Conservation (phyloP, 306 rosid species). For the Vigna trinervia region DNA sequence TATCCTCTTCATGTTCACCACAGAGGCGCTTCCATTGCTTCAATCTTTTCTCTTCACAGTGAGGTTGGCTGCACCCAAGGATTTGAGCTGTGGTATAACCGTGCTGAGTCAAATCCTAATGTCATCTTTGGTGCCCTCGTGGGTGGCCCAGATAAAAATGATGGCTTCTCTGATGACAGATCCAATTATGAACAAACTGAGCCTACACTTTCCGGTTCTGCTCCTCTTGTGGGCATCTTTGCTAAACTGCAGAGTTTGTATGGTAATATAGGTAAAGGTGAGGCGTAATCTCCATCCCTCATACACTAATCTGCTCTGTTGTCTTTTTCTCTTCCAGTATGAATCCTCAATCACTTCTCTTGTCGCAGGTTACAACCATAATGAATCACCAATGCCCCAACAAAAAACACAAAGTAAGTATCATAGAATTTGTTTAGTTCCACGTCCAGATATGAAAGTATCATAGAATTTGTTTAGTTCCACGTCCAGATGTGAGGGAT, state of each 20-base stretch:
- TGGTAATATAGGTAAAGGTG: slow-evolving; percentile 55
- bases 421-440: background rate
- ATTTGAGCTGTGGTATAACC: slow-evolving; percentile 72
- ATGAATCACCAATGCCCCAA: slow-evolving; percentile 45
- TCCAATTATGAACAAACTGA: slow-evolving; percentile 88
- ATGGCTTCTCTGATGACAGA: slow-evolving; percentile 68
- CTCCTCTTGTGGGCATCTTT: slow-evolving; percentile 82
- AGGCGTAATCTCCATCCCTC: slow-evolving; percentile 3
- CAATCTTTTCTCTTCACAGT: slow-evolving; percentile 49
- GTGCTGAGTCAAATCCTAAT: slow-evolving; percentile 68
- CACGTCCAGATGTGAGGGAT: too few relatives aligned
- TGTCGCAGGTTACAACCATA: slow-evolving; percentile 50
- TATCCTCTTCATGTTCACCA: slow-evolving; percentile 82
- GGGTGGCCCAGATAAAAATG: slow-evolving; percentile 82
- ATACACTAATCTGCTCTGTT: background rate
- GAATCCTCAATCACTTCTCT: slow-evolving; percentile 19
- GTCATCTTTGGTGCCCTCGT: slow-evolving; percentile 74
- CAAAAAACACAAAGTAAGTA: slow-evolving; percentile 51
- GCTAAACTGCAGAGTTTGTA: slow-evolving; percentile 72
- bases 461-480: background rate
- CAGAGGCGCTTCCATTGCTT: slow-evolving; percentile 82
- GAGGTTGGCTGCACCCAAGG: slow-evolving; percentile 77
- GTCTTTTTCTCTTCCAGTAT: slow-evolving; percentile 14
- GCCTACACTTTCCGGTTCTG: slow-evolving; percentile 77
- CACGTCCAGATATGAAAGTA: slow-evolving; percentile 22